phyloP scores from a whole-genome alignment of 2,329 filamentous ascomycete species.

The Emericellopsis cladophorae region DNA sequence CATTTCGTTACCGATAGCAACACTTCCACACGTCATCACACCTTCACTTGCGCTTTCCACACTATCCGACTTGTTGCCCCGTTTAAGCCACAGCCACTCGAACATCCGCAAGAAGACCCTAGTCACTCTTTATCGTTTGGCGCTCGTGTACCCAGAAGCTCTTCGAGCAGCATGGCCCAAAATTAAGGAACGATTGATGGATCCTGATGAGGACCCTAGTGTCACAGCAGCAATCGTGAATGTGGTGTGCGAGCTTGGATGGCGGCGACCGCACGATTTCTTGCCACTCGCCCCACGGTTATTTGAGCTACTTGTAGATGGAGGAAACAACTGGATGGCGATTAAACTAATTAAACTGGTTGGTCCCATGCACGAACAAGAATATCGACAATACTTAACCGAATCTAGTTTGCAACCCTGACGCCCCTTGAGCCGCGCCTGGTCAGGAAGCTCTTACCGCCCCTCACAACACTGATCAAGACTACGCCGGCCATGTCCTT shows the following conservation, averaged over 20 bases:
- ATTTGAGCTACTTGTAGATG: constrained; percentile 84
- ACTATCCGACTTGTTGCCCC: constrained; percentile 73
- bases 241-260: constrained; percentile 90
- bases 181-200: constrained; percentile 87
- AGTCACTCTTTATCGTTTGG: constrained; percentile 84
- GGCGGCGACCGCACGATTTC: constrained; percentile 88
- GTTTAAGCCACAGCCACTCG: constrained; percentile 75
- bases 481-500: constrained; percentile 97
- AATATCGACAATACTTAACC: constrained; percentile 4
- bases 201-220: constrained; percentile 78
- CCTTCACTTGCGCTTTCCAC: constrained; percentile 84
- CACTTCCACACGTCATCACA: constrained; percentile 90
- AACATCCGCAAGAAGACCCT: constrained; percentile 91
- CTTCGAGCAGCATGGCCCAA: constrained; percentile 90
- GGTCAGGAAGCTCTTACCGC: constrained; percentile 81
- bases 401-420: constrained; percentile 70
- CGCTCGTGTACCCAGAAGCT: constrained; percentile 92
- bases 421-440: constrained; percentile 86
- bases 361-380: neutral
- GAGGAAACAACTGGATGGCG: constrained; percentile 98
- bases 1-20: constrained; percentile 75
- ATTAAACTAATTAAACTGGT: constrained; percentile 98
- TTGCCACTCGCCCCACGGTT: constrained; percentile 80
- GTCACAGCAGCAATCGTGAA: constrained; percentile 95
- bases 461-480: constrained; percentile 82